Evolutionary conservation across 495 filamentous ascomycete species (phyloP), one percentile per base, ranked within the genome.

Genomic region (Rhypophila decipiens): DNA sequence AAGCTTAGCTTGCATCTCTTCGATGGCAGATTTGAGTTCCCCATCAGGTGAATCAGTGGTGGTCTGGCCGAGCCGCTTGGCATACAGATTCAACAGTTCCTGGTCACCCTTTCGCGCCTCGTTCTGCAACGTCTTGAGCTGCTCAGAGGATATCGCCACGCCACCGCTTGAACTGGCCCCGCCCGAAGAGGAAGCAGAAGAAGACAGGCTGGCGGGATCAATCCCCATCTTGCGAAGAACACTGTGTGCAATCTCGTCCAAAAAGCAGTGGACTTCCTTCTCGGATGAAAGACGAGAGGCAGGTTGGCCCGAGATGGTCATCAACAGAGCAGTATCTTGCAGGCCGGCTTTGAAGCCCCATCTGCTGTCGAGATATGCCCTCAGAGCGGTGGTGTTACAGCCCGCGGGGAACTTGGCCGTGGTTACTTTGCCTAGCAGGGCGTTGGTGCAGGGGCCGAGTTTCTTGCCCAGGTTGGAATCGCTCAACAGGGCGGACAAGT

Each of bases 81-180:
- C 93, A 56, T 94, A 86, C 5, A 95, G 73, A 71, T 99, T 94
- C 10, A 97, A 74, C 55, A 97, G 93, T 58, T 97, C 90, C 72
- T 96, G 96, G 83, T 97, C 96, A 12, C 96, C 70, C 12, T 87
- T 84, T 45, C 80, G 78, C 63, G 97, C 93, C 59, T 96, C 91
- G 68, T 95, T 96, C 50, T 94, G 97, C 47, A 97, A 74, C 13
- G 94, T 91, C 69, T 97, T 93, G 52, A 97, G 83, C 24, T 91
- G 91, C 18, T 94, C 93, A 2, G 94, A 93, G 52, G 96, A 91
- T 93, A 99, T 96, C 84, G 96, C 90, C 93, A 99, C 96, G 55
- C 86, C 85, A 33, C 73, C 80, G 31, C 79, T 83, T 46, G 68
- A 80, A 42, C 82, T 88, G 36, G 72, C 80, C n/a, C n/a, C n/a